Evolutionary conservation across 2,329 filamentous ascomycete species (phyloP).

Genomic region (Xylariaceae sp.): DNA sequence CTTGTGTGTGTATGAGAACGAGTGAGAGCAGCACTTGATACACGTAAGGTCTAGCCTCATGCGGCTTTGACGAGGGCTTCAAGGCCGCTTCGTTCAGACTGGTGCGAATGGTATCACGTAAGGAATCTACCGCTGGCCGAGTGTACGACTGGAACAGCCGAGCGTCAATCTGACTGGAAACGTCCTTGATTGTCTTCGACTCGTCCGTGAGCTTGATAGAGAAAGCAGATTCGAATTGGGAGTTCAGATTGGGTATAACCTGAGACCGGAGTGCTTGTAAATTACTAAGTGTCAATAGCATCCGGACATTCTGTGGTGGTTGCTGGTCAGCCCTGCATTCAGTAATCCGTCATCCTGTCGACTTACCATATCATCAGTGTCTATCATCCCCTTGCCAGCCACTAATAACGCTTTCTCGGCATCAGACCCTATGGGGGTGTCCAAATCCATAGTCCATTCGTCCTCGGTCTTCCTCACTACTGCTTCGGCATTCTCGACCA

Average conservation of each 20-base stretch:
- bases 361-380: slow-evolving; percentile 53
- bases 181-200: slow-evolving; percentile 83
- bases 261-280: slow-evolving; percentile 76
- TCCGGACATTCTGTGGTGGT: slow-evolving; percentile 67
- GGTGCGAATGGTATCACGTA: slow-evolving; percentile 63
- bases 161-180: slow-evolving; percentile 82
- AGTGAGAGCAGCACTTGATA: slow-evolving; percentile 80
- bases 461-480: slow-evolving; percentile 59
- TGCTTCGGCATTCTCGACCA: slow-evolving; percentile 93
- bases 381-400: slow-evolving; percentile 43
- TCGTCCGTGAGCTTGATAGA: slow-evolving; percentile 93
- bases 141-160: slow-evolving; percentile 92
- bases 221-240: slow-evolving; percentile 89
- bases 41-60: slow-evolving; percentile 78
- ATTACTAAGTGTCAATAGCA: slow-evolving; percentile 91
- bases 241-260: slow-evolving; percentile 80
- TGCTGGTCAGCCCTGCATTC: slow-evolving; percentile 24
- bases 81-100: slow-evolving; percentile 69
- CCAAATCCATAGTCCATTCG: slow-evolving; percentile 50
- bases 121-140: slow-evolving; percentile 61
- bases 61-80: slow-evolving; percentile 60
- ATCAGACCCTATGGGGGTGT: slow-evolving; percentile 34
- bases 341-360: background rate
- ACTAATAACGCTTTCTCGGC: slow-evolving; percentile 33
- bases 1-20: slow-evolving; percentile 87